Evolutionary conservation across 2,329 filamentous ascomycete species (phyloP), one percentile per base, ranked within the genome.

Genomic region (Chaetomiaceae sp.): DNA sequence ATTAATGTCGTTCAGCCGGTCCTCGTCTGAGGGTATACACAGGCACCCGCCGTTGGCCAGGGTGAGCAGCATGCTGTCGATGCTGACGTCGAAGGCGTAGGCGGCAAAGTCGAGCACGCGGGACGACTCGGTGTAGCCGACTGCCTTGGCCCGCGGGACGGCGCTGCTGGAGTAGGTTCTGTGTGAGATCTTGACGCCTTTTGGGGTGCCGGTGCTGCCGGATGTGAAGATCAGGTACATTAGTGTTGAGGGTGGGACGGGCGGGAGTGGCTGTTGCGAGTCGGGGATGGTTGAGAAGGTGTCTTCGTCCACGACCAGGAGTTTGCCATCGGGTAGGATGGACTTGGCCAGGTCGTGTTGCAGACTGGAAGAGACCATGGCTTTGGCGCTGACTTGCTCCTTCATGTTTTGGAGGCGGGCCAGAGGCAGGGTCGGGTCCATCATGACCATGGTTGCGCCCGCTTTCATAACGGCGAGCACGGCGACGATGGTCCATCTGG

Each of bases 141-240:
- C 78, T 70, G 39, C 75, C 70, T 37, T 66, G 60, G 37, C 76
- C 67, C 22, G 76, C 72, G 47, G 75, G 14, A 62, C 49, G 6
- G 62, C 62, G 34, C 60, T 61, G 47, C 56, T 63, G 20, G 61
- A 63, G 48, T 65, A 65, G 40, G 64, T 62, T 5, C 40, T 45
- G 53, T 70, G 68, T 3, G 65, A 63, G 27, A 68, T 62, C 14
- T 77, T 69, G 14, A 79, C 73, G n/a, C 77, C 78, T 63, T 82
- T 82, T 0, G 79, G 79, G 14, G 67, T 68, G 4, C 79, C 79
- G 0, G 79, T 82, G 23, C 73, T 80, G n/a, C 79, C 79, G 2
- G 78, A 81, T 4, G 79, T 82, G 63, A 81, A 82, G 1, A 59
- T 58, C 37, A 58, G 51, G 51, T 59, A 61, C 50, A 65, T 60